Evolutionary conservation across 106 monocot genomes (phyloP).

Genomic region (Dactylorhiza incarnata): DNA sequence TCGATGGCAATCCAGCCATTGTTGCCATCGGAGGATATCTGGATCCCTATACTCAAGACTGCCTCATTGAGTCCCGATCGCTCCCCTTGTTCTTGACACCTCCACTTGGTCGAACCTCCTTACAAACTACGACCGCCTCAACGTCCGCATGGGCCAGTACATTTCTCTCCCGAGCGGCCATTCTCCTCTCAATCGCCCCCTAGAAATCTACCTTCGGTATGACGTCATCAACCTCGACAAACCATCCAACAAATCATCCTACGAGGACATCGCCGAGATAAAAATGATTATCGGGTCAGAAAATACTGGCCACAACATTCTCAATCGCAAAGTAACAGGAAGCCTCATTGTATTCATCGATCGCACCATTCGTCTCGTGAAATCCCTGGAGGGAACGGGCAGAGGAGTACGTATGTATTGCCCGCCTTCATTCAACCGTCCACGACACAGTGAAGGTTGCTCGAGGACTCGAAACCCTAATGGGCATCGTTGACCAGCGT

Average conservation of each 20-base stretch:
- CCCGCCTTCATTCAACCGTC: conserved; percentile 52
- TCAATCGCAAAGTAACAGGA: no score
- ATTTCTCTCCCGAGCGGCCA: conserved; percentile 72
- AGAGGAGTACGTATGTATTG: conserved; percentile 94
- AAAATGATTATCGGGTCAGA: no score
- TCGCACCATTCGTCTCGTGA: conserved; percentile 70
- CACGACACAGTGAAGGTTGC: conserved; percentile 47
- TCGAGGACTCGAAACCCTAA: conserved; percentile 67
- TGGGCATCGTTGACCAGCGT: conserved; percentile 80
- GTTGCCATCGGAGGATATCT: conserved; percentile 4
- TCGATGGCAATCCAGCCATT: no score
- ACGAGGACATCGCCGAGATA: no score
- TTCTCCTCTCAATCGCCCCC: conserved; percentile 74
- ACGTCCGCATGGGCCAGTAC: conserved; percentile 86
- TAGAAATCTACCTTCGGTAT: conserved; percentile 57
- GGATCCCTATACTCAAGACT: conserved; percentile 18
- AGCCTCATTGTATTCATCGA: no score
- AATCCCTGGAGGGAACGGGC: conserved; percentile 88
- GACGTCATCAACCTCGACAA: conserved; percentile 62
- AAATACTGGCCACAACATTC: no score
- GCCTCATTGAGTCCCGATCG: conserved; percentile 63
- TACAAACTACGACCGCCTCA: conserved; percentile 79
- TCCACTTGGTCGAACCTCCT: conserved; percentile 71
- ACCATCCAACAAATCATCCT: no score
- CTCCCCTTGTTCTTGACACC: conserved; percentile 52